phyloP scores from a whole-genome alignment of 1,139 yeast species.

The Kodamaea fungicola region DNA sequence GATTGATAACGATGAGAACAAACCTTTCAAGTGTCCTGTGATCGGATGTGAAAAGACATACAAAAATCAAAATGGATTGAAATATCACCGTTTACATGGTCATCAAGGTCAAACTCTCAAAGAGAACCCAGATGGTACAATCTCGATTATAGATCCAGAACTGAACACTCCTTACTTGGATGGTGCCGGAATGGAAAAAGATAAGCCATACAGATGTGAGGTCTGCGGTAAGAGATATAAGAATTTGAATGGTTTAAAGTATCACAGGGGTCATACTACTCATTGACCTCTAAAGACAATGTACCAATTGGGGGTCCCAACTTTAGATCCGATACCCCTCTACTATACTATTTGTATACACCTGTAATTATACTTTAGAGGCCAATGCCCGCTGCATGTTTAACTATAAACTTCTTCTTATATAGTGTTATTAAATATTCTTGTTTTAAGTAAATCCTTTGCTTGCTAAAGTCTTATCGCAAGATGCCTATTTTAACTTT shows the following conservation, averaged over 20 bases:
- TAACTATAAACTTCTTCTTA: conserved; percentile 1
- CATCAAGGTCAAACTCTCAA: conserved; percentile 93
- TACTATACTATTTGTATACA: neutral
- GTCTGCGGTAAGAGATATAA: conserved; percentile 97
- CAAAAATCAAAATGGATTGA: conserved; percentile 94
- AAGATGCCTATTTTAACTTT: no score
- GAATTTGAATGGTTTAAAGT: conserved; percentile 91
- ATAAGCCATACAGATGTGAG: conserved; percentile 97
- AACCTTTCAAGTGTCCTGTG: conserved; percentile 97
- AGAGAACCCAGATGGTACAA: conserved; percentile 90
- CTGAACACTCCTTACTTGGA: conserved; percentile 89
- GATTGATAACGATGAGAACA: conserved; percentile 86
- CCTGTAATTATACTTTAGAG: conserved; percentile 1
- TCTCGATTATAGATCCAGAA: conserved; percentile 89
- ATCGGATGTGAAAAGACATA: conserved; percentile 97
- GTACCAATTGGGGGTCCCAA: neutral
- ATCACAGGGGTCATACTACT: conserved; percentile 96
- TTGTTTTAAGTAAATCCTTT: neutral
- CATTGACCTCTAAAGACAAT: conserved; percentile 43
- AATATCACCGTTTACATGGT: conserved; percentile 94
- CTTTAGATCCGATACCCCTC: no score
- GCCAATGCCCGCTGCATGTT: neutral
- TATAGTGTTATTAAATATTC: conserved; percentile 3
- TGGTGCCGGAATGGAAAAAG: conserved; percentile 92
- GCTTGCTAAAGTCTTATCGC: no score